phyloP scores from a whole-genome alignment of 331 rosid genomes.

The Pyrus hybrid region DNA sequence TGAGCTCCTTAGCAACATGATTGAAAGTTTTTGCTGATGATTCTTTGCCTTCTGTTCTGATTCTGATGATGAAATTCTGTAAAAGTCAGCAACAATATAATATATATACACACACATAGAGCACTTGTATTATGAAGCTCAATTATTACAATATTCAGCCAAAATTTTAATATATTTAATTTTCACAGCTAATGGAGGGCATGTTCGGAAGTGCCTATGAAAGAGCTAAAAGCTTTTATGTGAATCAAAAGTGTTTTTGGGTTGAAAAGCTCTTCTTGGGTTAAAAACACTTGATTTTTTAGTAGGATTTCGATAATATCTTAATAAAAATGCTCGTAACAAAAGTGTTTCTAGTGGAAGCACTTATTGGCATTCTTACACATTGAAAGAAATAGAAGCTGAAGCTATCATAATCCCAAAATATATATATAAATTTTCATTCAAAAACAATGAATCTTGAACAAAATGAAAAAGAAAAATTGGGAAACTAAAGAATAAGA shows the following conservation, averaged over 20 bases:
- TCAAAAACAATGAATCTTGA: background rate
- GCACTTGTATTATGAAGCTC: background rate
- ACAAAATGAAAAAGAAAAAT: background rate
- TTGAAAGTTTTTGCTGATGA: slow-evolving; percentile 2
- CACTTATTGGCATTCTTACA: background rate
- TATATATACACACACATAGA: background rate
- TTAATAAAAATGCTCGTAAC: too few relatives aligned
- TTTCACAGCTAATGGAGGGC: background rate
- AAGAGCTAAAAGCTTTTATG: background rate
- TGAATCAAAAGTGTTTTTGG: too few relatives aligned
- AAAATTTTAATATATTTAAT: too few relatives aligned
- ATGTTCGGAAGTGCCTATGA: background rate
- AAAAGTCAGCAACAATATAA: background rate
- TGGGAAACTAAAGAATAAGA: background rate
- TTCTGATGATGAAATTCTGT: background rate
- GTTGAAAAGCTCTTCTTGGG: too few relatives aligned
- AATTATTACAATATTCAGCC: background rate
- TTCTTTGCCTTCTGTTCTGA: background rate
- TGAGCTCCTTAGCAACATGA: slow-evolving; percentile 34
- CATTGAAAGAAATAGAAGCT: too few relatives aligned
- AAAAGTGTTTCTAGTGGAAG: background rate
- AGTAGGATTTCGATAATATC: too few relatives aligned
- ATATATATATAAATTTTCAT: background rate
- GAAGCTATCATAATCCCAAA: too few relatives aligned
- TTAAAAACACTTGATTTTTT: too few relatives aligned